A percentile compares a stretch with the other conserved stretches of the same genome.
These are phyloP conservation scores for Teratosphaeria epicoccoides DNA, from an alignment of 2,329 filamentous ascomycete genomes.

Conservation along the genomic window DNA sequence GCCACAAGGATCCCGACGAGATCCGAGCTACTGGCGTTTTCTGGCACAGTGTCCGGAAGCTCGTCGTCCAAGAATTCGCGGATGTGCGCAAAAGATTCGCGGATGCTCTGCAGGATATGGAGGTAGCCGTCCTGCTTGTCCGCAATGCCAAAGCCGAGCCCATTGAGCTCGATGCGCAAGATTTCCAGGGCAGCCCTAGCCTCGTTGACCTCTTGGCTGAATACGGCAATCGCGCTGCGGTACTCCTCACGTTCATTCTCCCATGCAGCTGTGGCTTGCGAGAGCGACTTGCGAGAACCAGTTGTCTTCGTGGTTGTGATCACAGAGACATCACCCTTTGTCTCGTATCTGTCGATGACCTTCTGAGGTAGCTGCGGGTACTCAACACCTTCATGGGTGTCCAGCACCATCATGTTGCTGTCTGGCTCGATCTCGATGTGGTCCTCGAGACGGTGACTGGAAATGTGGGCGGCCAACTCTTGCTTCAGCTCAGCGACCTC, in stretches of 20 bases:
- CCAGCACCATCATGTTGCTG: conserved; percentile 24
- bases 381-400: conserved; percentile 17
- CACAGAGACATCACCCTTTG: conserved; percentile 1
- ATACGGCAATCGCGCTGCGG: conserved; percentile 31
- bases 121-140: conserved; percentile 13
- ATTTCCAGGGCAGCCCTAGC: conserved; percentile 32
- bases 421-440: conserved; percentile 14
- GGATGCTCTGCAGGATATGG: conserved; percentile 31
- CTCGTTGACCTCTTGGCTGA: conserved; percentile 29
- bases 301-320: conserved; percentile 1
- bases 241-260: conserved; percentile 25
- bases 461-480: conserved; percentile 22
- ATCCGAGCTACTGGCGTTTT: conserved; percentile 29
- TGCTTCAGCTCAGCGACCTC: conserved; percentile 21
- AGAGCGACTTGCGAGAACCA: conserved; percentile 5
- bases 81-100: conserved; percentile 31
- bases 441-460: conserved; percentile 11
- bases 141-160: conserved; percentile 28
- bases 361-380: conserved; percentile 17
- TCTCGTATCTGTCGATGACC: neutral
- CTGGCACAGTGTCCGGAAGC: conserved; percentile 29
- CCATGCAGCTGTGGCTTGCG: conserved; percentile 6
- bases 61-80: conserved; percentile 31
- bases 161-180: conserved; percentile 34
- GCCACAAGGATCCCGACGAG: conserved; percentile 30